phyloP scores from a whole-genome alignment of 805 yeast genomes.

The Cephaloascus fragrans region DNA sequence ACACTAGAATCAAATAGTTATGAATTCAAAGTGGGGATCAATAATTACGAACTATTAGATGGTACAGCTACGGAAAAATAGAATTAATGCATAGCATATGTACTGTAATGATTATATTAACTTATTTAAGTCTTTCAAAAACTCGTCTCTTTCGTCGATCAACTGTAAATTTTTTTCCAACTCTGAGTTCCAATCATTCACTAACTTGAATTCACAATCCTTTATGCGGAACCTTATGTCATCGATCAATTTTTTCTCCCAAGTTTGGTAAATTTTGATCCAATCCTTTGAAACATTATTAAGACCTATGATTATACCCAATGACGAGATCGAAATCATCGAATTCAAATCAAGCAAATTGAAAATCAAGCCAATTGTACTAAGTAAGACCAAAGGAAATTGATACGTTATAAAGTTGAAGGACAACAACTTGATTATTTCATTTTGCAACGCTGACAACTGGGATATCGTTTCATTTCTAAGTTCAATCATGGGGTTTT shows the following conservation, averaged over 20 bases:
- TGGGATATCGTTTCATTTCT: not conserved
- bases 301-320: conserved; percentile 1
- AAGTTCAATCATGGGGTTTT: not conserved
- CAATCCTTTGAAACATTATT: not conserved
- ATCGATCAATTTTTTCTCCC: not conserved
- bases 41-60: not conserved
- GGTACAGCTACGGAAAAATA: too few relatives aligned
- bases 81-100: too few relatives aligned
- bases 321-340: not conserved
- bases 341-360: not conserved
- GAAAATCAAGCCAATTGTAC: not conserved
- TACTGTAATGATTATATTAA: too few relatives aligned
- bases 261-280: not conserved
- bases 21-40: not conserved
- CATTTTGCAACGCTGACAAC: not conserved
- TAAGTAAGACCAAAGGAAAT: not conserved
- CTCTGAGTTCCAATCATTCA: not conserved
- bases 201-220: not conserved
- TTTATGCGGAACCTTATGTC: not conserved
- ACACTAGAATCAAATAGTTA: conserved; percentile 14
- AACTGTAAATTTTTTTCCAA: not conserved
- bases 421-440: not conserved
- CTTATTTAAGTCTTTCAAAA: not conserved
- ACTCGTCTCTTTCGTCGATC: not conserved
- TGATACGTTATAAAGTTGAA: not conserved